A percentile compares a stretch with the other conserved stretches of the same genome.
These are phyloP conservation scores for Calvatia gigantea DNA, from an alignment of 768 basidiomycete species.

Conservation along the genomic window DNA sequence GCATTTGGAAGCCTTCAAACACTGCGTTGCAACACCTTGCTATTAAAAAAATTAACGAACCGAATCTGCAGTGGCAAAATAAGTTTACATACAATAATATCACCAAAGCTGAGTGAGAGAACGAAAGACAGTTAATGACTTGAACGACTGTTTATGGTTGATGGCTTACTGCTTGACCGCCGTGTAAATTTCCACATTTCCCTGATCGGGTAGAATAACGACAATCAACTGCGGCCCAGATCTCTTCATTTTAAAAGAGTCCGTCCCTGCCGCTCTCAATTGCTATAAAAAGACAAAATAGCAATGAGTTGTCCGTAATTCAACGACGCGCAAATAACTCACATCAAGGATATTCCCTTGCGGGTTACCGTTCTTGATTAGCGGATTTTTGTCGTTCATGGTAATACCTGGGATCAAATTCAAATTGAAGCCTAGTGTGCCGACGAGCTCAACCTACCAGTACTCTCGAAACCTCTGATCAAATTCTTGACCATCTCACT, in stretches of 20 bases:
- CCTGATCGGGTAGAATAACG: conserved; percentile 41
- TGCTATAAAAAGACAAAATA: conserved; percentile 39
- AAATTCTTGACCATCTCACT: conserved; percentile 38
- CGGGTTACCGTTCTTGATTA: conserved; percentile 53
- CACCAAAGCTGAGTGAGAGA: conserved; percentile 56
- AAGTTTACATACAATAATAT: conserved; percentile 29
- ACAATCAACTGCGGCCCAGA: conserved; percentile 54
- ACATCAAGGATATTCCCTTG: conserved; percentile 50
- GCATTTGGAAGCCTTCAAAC: conserved; percentile 62
- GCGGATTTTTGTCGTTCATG: conserved; percentile 40
- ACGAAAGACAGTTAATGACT: not conserved
- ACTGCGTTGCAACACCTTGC: conserved; percentile 79
- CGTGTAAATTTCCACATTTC: conserved; percentile 11
- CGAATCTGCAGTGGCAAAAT: not conserved
- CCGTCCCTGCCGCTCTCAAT: conserved; percentile 47
- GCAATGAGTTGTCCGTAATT: not conserved
- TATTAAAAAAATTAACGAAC: conserved; percentile 21
- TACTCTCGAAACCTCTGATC: conserved; percentile 47
- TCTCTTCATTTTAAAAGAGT: conserved; percentile 34
- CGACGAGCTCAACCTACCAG: conserved; percentile 50
- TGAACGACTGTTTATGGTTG: not conserved
- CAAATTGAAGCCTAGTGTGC: conserved; percentile 30
- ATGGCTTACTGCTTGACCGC: conserved; percentile 16
- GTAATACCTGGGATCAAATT: conserved; percentile 59
- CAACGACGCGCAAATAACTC: conserved; percentile 6